Evolutionary conservation across 148 eudicot genomes (phyloP).

Genomic region (Euryodendron excelsum): DNA sequence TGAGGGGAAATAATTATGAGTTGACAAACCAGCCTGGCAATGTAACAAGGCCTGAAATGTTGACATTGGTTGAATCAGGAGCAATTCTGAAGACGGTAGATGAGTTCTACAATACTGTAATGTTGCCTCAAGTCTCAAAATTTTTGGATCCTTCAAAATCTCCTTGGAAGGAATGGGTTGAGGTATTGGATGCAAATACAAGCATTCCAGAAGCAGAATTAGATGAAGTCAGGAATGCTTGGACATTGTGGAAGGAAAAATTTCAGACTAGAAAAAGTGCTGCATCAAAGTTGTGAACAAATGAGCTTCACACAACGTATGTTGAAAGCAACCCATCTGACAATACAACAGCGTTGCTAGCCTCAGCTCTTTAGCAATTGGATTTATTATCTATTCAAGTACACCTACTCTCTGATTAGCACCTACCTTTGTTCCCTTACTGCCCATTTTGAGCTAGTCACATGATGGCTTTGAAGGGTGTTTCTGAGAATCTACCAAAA

Average conservation of each 20-base stretch:
- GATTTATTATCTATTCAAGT: background rate
- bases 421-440: too few species aligned
- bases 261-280: conserved; percentile 32
- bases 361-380: background rate
- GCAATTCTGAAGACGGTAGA: conserved; percentile 63
- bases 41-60: conserved; percentile 76
- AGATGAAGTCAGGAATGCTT: conserved; percentile 63
- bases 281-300: conserved; percentile 15
- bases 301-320: conserved; percentile 3
- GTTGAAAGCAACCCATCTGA: background rate
- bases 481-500: background rate
- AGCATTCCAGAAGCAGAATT: conserved; percentile 64
- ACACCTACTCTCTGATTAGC: background rate
- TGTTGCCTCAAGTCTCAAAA: conserved; percentile 67
- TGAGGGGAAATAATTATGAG: conserved; percentile 72
- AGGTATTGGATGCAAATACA: conserved; percentile 65
- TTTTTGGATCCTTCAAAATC: conserved; percentile 59
- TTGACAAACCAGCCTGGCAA: conserved; percentile 65
- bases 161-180: conserved; percentile 91
- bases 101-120: conserved; percentile 48
- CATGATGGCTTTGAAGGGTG: background rate
- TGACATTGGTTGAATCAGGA: conserved; percentile 63
- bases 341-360: background rate
- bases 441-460: background rate
- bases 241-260: conserved; percentile 58